phyloP scores from a whole-genome alignment of 2,329 filamentous ascomycete genomes.

The Metarhizium robertsii region DNA sequence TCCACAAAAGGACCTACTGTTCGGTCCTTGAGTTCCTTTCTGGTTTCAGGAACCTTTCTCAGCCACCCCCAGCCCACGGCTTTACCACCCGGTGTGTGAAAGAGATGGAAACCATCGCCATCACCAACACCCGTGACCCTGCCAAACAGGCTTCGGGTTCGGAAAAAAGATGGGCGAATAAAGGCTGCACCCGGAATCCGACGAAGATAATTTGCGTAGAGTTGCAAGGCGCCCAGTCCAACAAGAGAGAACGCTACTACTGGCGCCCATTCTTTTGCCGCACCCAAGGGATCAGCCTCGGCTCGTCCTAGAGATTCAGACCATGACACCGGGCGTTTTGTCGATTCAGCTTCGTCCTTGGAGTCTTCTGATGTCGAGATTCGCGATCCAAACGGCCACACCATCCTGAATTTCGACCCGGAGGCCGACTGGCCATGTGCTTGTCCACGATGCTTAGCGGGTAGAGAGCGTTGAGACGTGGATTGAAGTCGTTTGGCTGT shows the following conservation, averaged over 20 bases:
- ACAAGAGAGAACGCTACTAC: constrained; percentile 27
- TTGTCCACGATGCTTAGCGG: neutral
- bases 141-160: constrained; percentile 69
- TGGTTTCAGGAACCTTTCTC: constrained; percentile 61
- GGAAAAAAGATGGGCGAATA: constrained; percentile 67
- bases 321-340: constrained; percentile 27
- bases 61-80: constrained; percentile 90
- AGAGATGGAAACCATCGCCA: constrained; percentile 91
- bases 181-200: constrained; percentile 71
- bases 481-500: no score
- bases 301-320: constrained; percentile 22
- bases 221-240: constrained; percentile 27
- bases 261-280: constrained; percentile 30
- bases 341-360: constrained; percentile 12
- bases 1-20: constrained; percentile 48
- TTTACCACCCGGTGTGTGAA: constrained; percentile 86
- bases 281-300: constrained; percentile 20
- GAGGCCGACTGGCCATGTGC: constrained; percentile 12
- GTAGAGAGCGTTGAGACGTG: no score
- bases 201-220: constrained; percentile 71
- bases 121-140: constrained; percentile 90
- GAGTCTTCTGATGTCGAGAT: constrained; percentile 13
- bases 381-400: constrained; percentile 30
- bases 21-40: constrained; percentile 60
- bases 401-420: constrained; percentile 25